Evolutionary conservation across 108 stramenopile species (phyloP), one percentile per base, ranked within the genome.

Genomic region (Cyclotella baltica): DNA sequence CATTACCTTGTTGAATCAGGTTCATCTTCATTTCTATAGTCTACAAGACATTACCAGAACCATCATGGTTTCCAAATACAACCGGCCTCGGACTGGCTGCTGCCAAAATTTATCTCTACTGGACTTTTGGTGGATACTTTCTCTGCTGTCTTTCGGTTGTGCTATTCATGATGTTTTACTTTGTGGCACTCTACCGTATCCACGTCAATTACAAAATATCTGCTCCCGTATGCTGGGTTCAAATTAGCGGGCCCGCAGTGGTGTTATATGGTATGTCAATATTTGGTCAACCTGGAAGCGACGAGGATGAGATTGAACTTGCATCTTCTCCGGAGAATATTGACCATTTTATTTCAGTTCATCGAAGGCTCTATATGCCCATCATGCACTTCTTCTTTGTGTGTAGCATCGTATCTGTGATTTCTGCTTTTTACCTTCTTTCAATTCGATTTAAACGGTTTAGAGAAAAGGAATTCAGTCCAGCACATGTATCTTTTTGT

Each of bases 11-110:
- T 66, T 3, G 13, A 22, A 1, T 51, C 0, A 90, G 92, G 92
- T 93, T 88, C 62, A 90, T 90, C 36, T 90, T 89, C 69, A 93
- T 93, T 72, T 77, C 81, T 28, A 62, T 82, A 19, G 82, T 78
- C 22, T 83, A 83, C 72, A 78, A 78, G 48, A 76, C 77, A 40
- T 70, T 83, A 23, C 82, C 82, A 8, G 82, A 83, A 38, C 82
- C 82, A 38, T 62, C 58, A 25, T 83, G 74, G 75, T 83, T 78
- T 23, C 77, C 82, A 11, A 83, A 83, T 65, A 83, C 82, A 36
- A 78, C 72, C 48, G 82, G 82, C 9, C 58, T 83, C 28, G 82
- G 82, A n/a, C 73, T 76, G 35, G 72, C 72, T 22, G 82, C 82
- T 27, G 77, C 53, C 1, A 83, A 83, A 52, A 51, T 74, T 23